phyloP scores from a whole-genome alignment of 352 stramenopile genomes.

The Phytophthora palmivora region DNA sequence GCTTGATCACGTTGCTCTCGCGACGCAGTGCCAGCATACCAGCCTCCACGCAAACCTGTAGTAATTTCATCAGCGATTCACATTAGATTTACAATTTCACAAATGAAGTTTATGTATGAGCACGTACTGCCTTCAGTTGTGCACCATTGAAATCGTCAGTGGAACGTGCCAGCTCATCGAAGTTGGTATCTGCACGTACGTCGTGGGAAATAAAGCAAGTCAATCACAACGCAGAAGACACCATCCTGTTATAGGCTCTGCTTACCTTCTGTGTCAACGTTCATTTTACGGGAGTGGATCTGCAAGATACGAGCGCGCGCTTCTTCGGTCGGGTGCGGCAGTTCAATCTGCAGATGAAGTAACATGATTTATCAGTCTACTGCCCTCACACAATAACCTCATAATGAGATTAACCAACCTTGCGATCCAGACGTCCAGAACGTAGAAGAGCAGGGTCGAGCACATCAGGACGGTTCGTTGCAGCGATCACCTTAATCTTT shows the following conservation, averaged over 20 bases:
- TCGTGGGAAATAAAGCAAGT: slow-evolving; percentile 7
- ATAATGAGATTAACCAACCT: slow-evolving; percentile 67
- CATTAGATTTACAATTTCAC: not conserved
- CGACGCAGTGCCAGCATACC: slow-evolving; percentile 97
- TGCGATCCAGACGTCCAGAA: slow-evolving; percentile 92
- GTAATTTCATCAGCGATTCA: slow-evolving; percentile 6
- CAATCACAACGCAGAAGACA: not conserved
- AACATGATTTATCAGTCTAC: not conserved
- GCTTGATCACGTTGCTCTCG: slow-evolving; percentile 96
- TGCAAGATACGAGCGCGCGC: slow-evolving; percentile 96
- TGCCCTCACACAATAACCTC: not conserved
- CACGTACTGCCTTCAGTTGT: slow-evolving; percentile 95
- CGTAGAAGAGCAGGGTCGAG: slow-evolving; percentile 97
- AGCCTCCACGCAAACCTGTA: slow-evolving; percentile 96
- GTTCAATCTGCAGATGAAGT: slow-evolving; percentile 91
- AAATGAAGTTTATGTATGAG: not conserved
- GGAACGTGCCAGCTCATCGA: slow-evolving; percentile 96
- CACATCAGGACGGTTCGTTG: slow-evolving; percentile 97
- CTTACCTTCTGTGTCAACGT: slow-evolving; percentile 90
- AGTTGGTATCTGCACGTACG: slow-evolving; percentile 91
- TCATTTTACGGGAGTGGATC: slow-evolving; percentile 99
- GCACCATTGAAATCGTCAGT: slow-evolving; percentile 99
- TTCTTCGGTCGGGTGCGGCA: slow-evolving; percentile 98
- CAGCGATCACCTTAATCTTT: slow-evolving; percentile 99
- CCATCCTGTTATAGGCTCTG: no score